phyloP scores from a whole-genome alignment of 257 asterid species.

The Nicotiana attenuata region DNA sequence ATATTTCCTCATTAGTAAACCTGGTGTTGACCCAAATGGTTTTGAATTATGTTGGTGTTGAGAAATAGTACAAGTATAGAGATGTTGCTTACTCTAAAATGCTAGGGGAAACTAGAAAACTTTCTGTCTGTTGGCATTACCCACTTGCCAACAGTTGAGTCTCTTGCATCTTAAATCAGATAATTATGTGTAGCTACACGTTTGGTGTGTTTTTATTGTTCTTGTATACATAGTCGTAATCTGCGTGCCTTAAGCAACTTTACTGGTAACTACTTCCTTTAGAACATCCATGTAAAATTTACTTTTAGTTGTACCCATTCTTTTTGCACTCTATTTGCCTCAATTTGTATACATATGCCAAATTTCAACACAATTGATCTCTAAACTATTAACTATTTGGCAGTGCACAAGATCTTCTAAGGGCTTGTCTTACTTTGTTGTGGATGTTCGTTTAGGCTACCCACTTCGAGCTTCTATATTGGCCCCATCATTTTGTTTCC shows the following conservation, averaged over 20 bases:
- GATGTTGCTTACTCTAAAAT: background rate
- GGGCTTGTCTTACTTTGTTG: background rate
- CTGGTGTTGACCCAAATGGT: background rate
- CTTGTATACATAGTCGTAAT: too few species aligned
- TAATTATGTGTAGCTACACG: background rate
- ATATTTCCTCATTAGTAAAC: background rate
- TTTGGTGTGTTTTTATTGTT: background rate
- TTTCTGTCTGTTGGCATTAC: background rate
- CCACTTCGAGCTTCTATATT: background rate
- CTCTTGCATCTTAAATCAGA: background rate
- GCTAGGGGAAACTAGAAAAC: background rate
- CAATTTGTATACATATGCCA: too few species aligned
- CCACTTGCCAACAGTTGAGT: background rate
- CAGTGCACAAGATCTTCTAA: too few species aligned
- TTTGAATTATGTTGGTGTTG: background rate
- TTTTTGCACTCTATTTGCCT: too few species aligned
- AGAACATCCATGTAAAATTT: too few species aligned
- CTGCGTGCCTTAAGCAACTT: too few species aligned
- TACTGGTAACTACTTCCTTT: too few species aligned
- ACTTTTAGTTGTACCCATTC: too few species aligned
- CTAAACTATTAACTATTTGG: too few species aligned
- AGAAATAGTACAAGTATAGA: background rate
- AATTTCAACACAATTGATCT: too few species aligned
- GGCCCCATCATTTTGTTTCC: background rate
- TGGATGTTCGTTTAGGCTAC: background rate